phyloP scores from a whole-genome alignment of 345 rosid species.

The Acer negundo region DNA sequence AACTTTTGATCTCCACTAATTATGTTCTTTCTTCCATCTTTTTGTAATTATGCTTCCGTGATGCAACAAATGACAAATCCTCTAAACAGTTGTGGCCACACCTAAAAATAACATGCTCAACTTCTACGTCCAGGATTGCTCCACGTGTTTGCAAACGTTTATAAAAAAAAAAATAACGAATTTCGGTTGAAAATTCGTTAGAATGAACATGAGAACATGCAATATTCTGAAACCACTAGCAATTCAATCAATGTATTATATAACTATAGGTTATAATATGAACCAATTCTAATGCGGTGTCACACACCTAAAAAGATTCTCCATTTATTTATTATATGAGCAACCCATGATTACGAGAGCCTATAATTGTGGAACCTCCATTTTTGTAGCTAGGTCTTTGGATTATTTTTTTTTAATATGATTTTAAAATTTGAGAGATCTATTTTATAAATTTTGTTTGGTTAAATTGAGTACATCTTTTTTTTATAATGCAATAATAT shows the following conservation, averaged over 20 bases:
- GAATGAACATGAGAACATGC: background rate
- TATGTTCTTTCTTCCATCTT: background rate
- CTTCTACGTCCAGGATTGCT: background rate
- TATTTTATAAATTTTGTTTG: too few relatives aligned
- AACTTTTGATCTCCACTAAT: background rate
- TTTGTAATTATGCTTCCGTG: constrained; percentile 9
- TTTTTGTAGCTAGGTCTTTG: background rate
- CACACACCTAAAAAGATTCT: constrained; percentile 21
- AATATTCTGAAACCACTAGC: background rate
- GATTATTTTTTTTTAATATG: too few relatives aligned
- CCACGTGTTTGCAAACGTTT: constrained; percentile 18
- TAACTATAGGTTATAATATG: background rate
- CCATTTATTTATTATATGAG: background rate
- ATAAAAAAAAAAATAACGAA: background rate
- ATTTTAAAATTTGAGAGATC: too few relatives aligned
- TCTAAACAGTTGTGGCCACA: background rate
- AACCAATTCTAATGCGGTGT: constrained; percentile 12
- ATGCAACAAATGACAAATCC: constrained; percentile 13
- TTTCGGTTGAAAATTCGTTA: constrained; percentile 1
- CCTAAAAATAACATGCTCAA: background rate
- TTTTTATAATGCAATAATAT: too few relatives aligned
- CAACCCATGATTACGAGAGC: constrained; percentile 5
- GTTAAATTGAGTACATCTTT: too few relatives aligned
- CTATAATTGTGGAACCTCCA: constrained; percentile 4
- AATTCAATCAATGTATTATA: background rate